Base-by-base conservation (phyloP, 2,329 filamentous ascomycete species). In the Aspergillus transmontanensis region DNA sequence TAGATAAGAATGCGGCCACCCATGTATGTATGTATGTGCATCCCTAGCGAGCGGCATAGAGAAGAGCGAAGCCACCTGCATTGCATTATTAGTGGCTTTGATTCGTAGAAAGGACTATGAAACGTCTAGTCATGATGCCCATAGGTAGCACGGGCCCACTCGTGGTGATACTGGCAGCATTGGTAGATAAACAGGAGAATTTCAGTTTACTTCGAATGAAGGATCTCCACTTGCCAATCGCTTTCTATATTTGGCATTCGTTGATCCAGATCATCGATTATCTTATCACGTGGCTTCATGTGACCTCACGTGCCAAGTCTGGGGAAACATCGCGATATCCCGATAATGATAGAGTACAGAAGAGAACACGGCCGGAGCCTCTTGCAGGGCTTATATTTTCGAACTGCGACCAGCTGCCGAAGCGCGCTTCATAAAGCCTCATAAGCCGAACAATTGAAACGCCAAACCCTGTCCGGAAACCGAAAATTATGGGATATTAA, bases 251-350 rank as follows among this genome's bases (percentile, higher is more conserved):
- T 39, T 26, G 32, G 34, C 51, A 10, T 16, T 55, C 11, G 32
- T 6, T 19, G 10, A 54, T 54, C 51, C 11, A 28, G 48, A 28
- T 30, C 19, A 28, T 4, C 21, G 5, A 26, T 39, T 32, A 41
- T 39, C 6, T 16, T 4, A 36, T 54, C 51, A 54, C 51, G 32
- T 54, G 51, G 4, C 9, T 36, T 6, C 32, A 55, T 55, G 51
- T 55, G 51, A 55, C 21, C 19, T 55, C 51, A 55, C 51, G 51
- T 55, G 51, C 10, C 14, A 2, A 23, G 14, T 39, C 51, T 16
- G 51, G 51, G 51, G 51, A 55, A 53, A 54, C 51, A 21, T 34
- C 51, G 30, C 14, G 51, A 54, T 36, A 34, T 54, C 51, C 28
- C 30, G 32, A 54, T 54, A 10, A 54, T 54, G 11, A 26, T 54